phyloP scores from a whole-genome alignment of 2,329 filamentous ascomycete species.

The Gliomastix tumulicola region DNA sequence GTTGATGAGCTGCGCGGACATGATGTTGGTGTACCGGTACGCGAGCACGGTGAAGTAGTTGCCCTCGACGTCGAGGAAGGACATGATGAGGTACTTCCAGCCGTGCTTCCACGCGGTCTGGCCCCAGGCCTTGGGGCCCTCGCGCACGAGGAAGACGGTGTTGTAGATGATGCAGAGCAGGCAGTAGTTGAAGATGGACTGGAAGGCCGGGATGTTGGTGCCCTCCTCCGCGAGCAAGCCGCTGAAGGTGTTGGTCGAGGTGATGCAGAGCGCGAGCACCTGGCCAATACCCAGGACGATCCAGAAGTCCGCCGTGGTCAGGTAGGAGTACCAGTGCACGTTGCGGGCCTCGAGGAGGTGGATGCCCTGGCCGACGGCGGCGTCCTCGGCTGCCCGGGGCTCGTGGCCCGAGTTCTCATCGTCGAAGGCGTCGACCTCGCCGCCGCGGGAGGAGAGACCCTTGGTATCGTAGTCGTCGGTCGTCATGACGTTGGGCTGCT shows the following conservation, averaged over 20 bases:
- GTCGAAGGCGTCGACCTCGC: constrained; percentile 5
- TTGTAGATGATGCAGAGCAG: constrained; percentile 79
- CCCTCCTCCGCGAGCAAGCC: constrained; percentile 58
- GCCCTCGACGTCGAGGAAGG: constrained; percentile 89
- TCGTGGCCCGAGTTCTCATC: constrained; percentile 2
- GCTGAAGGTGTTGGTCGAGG: constrained; percentile 85
- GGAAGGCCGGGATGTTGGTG: constrained; percentile 87
- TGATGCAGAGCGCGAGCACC: constrained; percentile 82
- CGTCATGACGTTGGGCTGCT: constrained; percentile 6
- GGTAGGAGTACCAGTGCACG: constrained; percentile 62
- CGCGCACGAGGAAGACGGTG: constrained; percentile 67
- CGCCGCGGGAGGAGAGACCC: too few relatives aligned
- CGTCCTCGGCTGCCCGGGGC: constrained; percentile 11
- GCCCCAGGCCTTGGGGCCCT: constrained; percentile 67
- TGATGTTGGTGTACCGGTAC: constrained; percentile 85
- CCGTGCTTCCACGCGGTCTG: constrained; percentile 61
- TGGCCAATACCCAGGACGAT: constrained; percentile 75
- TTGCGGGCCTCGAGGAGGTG: constrained; percentile 46
- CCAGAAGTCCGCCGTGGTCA: constrained; percentile 84
- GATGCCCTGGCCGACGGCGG: constrained; percentile 42
- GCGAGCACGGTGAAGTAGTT: constrained; percentile 98
- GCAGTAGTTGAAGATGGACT: constrained; percentile 92
- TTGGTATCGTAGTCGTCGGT: background rate
- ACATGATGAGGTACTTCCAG: constrained; percentile 91
- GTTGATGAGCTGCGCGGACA: constrained; percentile 92